Evolutionary conservation across 2,329 filamentous ascomycete species (phyloP).

Genomic region (Fusarium vanettenii): DNA sequence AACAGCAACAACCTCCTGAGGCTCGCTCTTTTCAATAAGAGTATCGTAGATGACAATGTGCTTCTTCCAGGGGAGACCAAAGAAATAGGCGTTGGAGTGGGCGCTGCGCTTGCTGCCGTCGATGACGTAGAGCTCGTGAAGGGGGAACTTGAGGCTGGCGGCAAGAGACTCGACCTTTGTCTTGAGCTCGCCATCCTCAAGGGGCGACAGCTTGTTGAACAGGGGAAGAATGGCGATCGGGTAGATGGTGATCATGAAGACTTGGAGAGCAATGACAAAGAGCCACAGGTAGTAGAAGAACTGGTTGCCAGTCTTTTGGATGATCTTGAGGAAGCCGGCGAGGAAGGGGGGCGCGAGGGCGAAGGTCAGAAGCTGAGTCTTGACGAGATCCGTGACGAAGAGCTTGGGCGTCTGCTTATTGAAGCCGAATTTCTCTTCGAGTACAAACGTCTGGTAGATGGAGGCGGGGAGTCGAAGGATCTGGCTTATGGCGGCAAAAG

Average conservation of each 20-base stretch:
- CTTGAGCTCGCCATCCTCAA: conserved; percentile 89
- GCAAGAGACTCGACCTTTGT: conserved; percentile 87
- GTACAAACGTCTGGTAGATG: conserved; percentile 93
- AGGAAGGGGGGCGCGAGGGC: conserved; percentile 88
- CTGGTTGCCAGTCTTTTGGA: conserved; percentile 90
- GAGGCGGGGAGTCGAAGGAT: conserved; percentile 81
- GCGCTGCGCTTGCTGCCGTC: conserved; percentile 89
- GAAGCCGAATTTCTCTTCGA: conserved; percentile 98
- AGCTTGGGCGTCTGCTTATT: conserved; percentile 96
- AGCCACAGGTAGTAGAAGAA: conserved; percentile 99
- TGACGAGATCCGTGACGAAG: conserved; percentile 91
- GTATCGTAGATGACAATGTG: conserved; percentile 99
- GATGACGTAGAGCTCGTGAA: conserved; percentile 94
- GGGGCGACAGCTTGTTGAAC: conserved; percentile 97
- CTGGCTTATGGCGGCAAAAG: conserved; percentile 86
- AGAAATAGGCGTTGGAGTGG: conserved; percentile 95
- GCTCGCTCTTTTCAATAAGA: conserved; percentile 92
- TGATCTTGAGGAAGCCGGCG: conserved; percentile 91
- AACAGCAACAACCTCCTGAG: conserved; percentile 93
- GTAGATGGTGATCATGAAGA: conserved; percentile 96
- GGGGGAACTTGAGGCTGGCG: conserved; percentile 86
- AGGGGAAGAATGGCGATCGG: conserved; percentile 92
- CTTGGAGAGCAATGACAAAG: conserved; percentile 88
- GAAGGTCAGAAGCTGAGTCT: conserved; percentile 85
- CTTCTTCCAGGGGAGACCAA: conserved; percentile 98